These are phyloP conservation scores for Aristolochia contorta DNA, from an alignment of 164 flowering plant species.

Conservation along the genomic window DNA sequence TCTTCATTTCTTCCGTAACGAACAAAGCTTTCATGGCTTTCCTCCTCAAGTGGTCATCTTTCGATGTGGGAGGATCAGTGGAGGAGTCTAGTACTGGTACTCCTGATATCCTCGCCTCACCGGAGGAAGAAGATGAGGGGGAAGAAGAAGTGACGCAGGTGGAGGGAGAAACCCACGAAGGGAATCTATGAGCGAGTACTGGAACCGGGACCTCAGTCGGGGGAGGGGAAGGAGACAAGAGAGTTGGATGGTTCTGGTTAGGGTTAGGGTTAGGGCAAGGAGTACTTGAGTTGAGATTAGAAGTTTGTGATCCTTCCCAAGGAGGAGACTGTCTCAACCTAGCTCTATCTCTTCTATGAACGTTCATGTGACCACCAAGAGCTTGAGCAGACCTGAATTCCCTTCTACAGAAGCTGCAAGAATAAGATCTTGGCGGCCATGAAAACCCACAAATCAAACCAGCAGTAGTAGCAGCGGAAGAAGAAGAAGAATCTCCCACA, in stretches of 20 bases:
- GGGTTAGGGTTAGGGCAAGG: conserved; percentile 4
- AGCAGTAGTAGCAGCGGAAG: background rate
- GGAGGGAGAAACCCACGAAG: conserved; percentile 16
- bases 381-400: conserved; percentile 71
- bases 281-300: conserved; percentile 21
- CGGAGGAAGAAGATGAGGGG: conserved; percentile 6
- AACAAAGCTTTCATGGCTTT: conserved; percentile 11
- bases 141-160: conserved; percentile 16
- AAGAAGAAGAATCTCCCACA: background rate
- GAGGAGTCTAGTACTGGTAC: conserved; percentile 1
- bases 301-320: conserved; percentile 10
- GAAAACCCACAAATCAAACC: conserved; percentile 30
- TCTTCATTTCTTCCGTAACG: conserved; percentile 1
- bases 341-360: conserved; percentile 72
- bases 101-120: conserved; percentile 11
- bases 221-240: conserved; percentile 12
- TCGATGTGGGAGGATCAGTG: background rate
- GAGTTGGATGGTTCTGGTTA: background rate
- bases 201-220: background rate
- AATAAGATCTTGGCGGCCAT: conserved; percentile 77
- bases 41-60: conserved; percentile 6
- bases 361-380: conserved; percentile 39
- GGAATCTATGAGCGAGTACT: conserved; percentile 6
- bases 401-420: conserved; percentile 66
- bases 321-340: conserved; percentile 43